A percentile compares a stretch with the other conserved stretches of the same genome.
phyloP scores from a whole-genome alignment of 371 early-diverging fungal genomes.

The Mortierella polycephala region DNA sequence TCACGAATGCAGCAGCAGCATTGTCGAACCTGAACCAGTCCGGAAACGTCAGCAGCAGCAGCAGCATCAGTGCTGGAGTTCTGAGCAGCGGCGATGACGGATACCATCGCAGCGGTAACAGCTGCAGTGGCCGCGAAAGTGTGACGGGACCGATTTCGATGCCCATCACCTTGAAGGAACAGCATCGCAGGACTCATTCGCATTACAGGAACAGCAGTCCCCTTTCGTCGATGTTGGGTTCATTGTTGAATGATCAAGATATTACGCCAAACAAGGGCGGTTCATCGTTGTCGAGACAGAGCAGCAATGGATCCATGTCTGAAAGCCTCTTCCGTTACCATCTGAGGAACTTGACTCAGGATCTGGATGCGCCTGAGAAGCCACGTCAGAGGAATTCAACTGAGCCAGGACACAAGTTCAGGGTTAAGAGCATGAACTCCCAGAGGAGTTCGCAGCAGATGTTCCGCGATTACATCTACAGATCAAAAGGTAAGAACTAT shows the following conservation, averaged over 20 bases:
- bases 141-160: conserved; percentile 2
- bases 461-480: conserved; percentile 6
- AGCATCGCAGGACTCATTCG: background rate
- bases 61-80: background rate
- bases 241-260: conserved; percentile 3
- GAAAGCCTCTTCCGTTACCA: background rate
- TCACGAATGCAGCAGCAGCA: conserved; percentile 36
- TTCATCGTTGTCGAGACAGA: background rate
- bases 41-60: conserved; percentile 2
- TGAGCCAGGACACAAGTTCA: conserved; percentile 2
- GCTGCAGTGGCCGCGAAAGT: background rate
- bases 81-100: background rate
- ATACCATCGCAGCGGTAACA: background rate
- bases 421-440: conserved; percentile 11
- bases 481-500: conserved; percentile 12
- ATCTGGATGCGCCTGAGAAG: background rate
- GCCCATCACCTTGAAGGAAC: background rate
- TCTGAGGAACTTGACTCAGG: background rate
- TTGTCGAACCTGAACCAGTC: conserved; percentile 26
- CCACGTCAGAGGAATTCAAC: conserved; percentile 6
- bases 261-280: background rate
- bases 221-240: conserved; percentile 4
- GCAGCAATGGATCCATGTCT: background rate
- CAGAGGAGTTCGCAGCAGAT: conserved; percentile 10
- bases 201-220: conserved; percentile 5